Conservation (phyloP, 2,329 filamentous ascomycete genomes). For the Neonectria faginata region DNA sequence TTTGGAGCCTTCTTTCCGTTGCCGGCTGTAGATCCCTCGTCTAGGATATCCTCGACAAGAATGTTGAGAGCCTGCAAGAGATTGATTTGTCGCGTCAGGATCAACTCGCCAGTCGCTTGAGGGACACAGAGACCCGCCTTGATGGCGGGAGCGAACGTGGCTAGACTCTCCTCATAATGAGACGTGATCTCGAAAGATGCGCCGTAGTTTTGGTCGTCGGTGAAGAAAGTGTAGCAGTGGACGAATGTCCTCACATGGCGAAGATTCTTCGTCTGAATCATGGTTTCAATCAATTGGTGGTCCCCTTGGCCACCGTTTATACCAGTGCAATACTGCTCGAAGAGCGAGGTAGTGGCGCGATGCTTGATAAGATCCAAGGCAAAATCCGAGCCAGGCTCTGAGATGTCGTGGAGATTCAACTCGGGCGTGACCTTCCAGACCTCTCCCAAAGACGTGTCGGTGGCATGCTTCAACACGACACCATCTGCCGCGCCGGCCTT, state of each 20-base stretch:
- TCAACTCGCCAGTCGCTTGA: constrained; percentile 48
- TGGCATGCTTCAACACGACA: constrained; percentile 50
- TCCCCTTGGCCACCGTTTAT: constrained; percentile 52
- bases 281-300: constrained; percentile 48
- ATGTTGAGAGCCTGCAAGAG: constrained; percentile 55
- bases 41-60: constrained; percentile 57
- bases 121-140: constrained; percentile 44
- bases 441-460: constrained; percentile 52
- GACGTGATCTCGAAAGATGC: constrained; percentile 44
- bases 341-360: constrained; percentile 50
- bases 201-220: constrained; percentile 51
- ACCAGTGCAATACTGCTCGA: constrained; percentile 51
- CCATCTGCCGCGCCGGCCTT: constrained; percentile 50
- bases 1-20: constrained; percentile 40
- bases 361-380: constrained; percentile 54
- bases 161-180: not conserved
- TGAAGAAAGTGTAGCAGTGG: constrained; percentile 54
- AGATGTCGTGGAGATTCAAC: constrained; percentile 57
- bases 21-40: constrained; percentile 50
- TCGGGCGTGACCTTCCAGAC: constrained; percentile 57
- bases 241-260: constrained; percentile 43
- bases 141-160: constrained; percentile 39
- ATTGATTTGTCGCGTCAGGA: constrained; percentile 54
- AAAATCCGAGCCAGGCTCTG: constrained; percentile 49
- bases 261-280: constrained; percentile 51